Conservation (phyloP, 495 filamentous ascomycete genomes). For the Cercophora newfieldiana region DNA sequence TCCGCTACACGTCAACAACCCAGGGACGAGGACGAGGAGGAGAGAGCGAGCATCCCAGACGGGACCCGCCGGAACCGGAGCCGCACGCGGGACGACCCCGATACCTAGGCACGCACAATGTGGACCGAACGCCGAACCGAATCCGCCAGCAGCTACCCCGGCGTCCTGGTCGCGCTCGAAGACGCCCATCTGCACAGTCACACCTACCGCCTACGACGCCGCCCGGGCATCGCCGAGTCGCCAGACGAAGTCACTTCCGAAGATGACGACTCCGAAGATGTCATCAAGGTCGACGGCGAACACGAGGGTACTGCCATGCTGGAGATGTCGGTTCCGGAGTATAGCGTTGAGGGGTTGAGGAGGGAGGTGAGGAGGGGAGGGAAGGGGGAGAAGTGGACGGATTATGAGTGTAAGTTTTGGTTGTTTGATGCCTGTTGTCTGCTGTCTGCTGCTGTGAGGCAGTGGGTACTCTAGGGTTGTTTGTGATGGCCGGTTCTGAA, state of each 20-base stretch:
- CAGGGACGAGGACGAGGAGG: background rate
- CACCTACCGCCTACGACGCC: slow-evolving; percentile 35
- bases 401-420: slow-evolving; percentile 50
- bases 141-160: slow-evolving; percentile 44
- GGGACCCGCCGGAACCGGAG: background rate
- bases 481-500: background rate
- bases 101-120: background rate
- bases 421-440: background rate
- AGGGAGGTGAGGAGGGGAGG: slow-evolving; percentile 45
- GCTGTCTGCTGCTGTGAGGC: no score
- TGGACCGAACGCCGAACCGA: slow-evolving; percentile 32
- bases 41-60: background rate
- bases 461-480: no score
- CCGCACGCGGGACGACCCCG: background rate
- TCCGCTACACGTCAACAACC: background rate
- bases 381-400: slow-evolving; percentile 42
- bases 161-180: slow-evolving; percentile 48
- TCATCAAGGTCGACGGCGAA: slow-evolving; percentile 32
- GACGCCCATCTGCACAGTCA: slow-evolving; percentile 52
- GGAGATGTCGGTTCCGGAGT: slow-evolving; percentile 45
- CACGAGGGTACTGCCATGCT: slow-evolving; percentile 43
- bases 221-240: slow-evolving; percentile 36
- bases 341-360: slow-evolving; percentile 52
- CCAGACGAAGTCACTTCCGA: slow-evolving; percentile 26
- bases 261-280: slow-evolving; percentile 23